These are phyloP conservation scores for Rhododendron williamsianum DNA, from an alignment of 148 eudicot species.

Conservation along the genomic window DNA sequence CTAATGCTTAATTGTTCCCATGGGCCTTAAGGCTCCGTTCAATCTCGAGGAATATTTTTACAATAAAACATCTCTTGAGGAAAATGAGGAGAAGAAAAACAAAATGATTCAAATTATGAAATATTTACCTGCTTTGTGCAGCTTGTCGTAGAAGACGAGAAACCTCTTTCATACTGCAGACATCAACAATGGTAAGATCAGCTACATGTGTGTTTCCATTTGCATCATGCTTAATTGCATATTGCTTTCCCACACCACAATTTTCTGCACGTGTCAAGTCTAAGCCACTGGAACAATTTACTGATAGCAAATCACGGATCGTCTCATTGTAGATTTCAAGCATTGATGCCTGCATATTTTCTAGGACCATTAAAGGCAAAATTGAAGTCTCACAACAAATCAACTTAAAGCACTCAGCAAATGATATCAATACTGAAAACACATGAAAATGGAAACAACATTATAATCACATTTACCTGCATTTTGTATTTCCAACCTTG, in stretches of 20 bases:
- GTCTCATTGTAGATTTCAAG: conserved; percentile 76
- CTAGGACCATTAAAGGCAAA: neutral
- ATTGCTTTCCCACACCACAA: conserved; percentile 51
- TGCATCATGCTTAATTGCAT: conserved; percentile 58
- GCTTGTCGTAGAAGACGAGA: conserved; percentile 68
- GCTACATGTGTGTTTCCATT: conserved; percentile 65
- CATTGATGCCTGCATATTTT: conserved; percentile 52
- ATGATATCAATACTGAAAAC: neutral
- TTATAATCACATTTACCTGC: conserved; percentile 39
- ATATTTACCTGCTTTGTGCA: conserved; percentile 55
- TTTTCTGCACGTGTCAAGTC: conserved; percentile 44
- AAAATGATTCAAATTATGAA: neutral
- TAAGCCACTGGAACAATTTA: conserved; percentile 40
- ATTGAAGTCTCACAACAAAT: neutral
- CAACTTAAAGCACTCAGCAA: neutral
- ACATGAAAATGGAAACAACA: neutral
- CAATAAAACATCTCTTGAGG: neutral
- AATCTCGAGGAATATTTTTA: neutral
- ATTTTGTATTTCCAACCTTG: conserved; percentile 76
- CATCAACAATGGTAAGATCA: conserved; percentile 74
- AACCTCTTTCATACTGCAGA: conserved; percentile 65
- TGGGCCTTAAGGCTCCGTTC: neutral
- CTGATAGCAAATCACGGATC: conserved; percentile 53
- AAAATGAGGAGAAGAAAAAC: neutral
- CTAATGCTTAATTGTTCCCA: neutral